phyloP scores from a whole-genome alignment of 208 protist genomes.

The Balamuthia mandrillaris region DNA sequence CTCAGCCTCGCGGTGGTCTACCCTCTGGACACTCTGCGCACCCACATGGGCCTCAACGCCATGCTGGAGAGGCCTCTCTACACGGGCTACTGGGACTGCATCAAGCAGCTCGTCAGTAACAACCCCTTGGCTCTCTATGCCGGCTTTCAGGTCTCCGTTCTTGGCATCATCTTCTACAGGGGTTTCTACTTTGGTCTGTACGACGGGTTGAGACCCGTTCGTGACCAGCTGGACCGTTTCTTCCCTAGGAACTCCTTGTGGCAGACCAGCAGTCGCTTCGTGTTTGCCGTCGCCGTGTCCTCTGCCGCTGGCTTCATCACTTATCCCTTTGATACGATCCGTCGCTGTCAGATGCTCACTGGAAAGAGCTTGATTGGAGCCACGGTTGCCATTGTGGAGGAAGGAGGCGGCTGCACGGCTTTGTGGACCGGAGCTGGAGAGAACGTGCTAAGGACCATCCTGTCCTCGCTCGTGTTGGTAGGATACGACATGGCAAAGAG shows the following conservation, averaged over 20 bases:
- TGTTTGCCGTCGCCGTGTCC: too few species aligned
- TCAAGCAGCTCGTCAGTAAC: too few species aligned
- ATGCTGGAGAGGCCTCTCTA: too few species aligned
- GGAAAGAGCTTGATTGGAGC: constrained; percentile 65
- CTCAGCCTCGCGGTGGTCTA: constrained; percentile 91
- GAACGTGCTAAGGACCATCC: constrained; percentile 77
- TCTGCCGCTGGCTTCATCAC: constrained; percentile 71
- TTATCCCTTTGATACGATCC: constrained; percentile 96
- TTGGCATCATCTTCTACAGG: constrained; percentile 93
- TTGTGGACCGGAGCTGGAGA: constrained; percentile 85
- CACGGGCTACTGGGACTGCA: too few species aligned
- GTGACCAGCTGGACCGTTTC: neutral
- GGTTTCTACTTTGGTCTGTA: constrained; percentile 94
- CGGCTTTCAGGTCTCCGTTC: constrained; percentile 90
- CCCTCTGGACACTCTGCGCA: constrained; percentile 95
- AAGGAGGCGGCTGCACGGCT: constrained; percentile 72
- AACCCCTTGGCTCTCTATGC: constrained; percentile 83
- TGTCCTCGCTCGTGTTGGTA: constrained; percentile 76
- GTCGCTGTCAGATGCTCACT: constrained; percentile 92
- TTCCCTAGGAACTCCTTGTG: constrained; percentile 63
- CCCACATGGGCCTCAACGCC: too few species aligned
- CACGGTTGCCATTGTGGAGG: constrained; percentile 70
- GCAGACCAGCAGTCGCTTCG: constrained; percentile 65
- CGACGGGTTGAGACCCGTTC: constrained; percentile 73
- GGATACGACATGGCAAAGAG: constrained; percentile 76